Base-by-base conservation (phyloP, 805 yeast genomes). In the Metschnikowia cubensis region DNA sequence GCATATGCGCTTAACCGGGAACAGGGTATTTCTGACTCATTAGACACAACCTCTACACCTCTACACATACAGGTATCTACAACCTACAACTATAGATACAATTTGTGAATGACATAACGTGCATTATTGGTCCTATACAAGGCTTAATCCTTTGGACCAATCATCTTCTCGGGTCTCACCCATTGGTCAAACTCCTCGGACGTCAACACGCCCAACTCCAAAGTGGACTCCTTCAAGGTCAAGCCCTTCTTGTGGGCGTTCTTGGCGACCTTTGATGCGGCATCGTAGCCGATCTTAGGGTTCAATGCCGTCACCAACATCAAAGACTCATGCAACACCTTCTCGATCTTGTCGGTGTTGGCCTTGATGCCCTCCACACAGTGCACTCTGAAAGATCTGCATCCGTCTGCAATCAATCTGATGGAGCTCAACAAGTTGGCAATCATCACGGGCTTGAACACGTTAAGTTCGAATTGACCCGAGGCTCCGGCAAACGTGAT, bases 231-330 rank as follows among this genome's bases (percentile, higher is more conserved):
- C 77, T 94, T 94, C 74, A 94, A 82, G 42, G 99, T 94, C 63
- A 92, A 79, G 25, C 97, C 97, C 80, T 94, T 90, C 78, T 91
- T 87, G 83, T 94, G 98, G 45, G 99, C 99, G 69, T 94, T 89
- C 81, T 94, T 94, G 61, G 99, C 99, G 48, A 90, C 92, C 83
- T 92, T 91, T 52, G 97, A 89, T 51, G 99, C 98, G 62, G 84
- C 81, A 68, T 94, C 99, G 76, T 94, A 94, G 65, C 99, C 99
- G 63, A 94, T 94, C 84, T 92, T 90, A 64, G 99, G 97, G 83
- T 94, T 94, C 68, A 94, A 82, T 22, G 99, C 97, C 51, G 99
- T 94, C 47, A 94, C 99, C 75, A 94, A 82, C 99, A 94, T 94
- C 68, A 94, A 81, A 14, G 97, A 89, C 75, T 94, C 96, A 71